Evolutionary conservation across 1,284 basidiomycete species (phyloP).

Genomic region (Phenoliferia sp.): DNA sequence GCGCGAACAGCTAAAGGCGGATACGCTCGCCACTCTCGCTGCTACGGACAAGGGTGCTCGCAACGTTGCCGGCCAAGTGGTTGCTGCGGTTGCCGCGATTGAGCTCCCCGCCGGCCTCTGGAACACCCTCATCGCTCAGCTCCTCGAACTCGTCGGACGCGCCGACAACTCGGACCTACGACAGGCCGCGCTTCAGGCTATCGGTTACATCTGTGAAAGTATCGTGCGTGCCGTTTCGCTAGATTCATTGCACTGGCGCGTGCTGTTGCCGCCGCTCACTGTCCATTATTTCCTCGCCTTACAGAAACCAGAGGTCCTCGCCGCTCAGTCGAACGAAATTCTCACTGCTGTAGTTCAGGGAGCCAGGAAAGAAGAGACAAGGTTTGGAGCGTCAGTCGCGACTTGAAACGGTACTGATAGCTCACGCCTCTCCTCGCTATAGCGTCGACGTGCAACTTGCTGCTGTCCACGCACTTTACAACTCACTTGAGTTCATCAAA

Average conservation of each 20-base stretch:
- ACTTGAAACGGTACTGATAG: background rate
- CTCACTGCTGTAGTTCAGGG: conserved; percentile 98
- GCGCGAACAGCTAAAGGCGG: conserved; percentile 81
- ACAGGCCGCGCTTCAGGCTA: conserved; percentile 86
- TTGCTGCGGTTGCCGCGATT: conserved; percentile 87
- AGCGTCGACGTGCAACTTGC: conserved; percentile 92
- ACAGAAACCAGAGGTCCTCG: conserved; percentile 85
- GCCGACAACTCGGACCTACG: conserved; percentile 67
- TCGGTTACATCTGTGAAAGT: conserved; percentile 94
- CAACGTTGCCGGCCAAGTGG: conserved; percentile 83
- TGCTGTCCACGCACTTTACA: conserved; percentile 86
- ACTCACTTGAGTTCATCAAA: conserved; percentile 95
- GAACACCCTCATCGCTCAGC: conserved; percentile 81
- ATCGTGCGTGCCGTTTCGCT: conserved; percentile 60
- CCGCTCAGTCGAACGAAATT: conserved; percentile 90
- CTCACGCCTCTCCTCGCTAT: background rate
- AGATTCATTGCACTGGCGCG: background rate
- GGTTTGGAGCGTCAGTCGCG: conserved; percentile 9
- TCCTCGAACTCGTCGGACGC: conserved; percentile 82
- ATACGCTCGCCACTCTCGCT: conserved; percentile 73
- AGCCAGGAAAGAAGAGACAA: conserved; percentile 87
- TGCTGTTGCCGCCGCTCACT: background rate
- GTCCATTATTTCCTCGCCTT: background rate
- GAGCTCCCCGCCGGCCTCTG: conserved; percentile 85
- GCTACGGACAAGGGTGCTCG: conserved; percentile 71